Conservation (phyloP, 1,284 basidiomycete species). For the Microbotryum violaceum region DNA sequence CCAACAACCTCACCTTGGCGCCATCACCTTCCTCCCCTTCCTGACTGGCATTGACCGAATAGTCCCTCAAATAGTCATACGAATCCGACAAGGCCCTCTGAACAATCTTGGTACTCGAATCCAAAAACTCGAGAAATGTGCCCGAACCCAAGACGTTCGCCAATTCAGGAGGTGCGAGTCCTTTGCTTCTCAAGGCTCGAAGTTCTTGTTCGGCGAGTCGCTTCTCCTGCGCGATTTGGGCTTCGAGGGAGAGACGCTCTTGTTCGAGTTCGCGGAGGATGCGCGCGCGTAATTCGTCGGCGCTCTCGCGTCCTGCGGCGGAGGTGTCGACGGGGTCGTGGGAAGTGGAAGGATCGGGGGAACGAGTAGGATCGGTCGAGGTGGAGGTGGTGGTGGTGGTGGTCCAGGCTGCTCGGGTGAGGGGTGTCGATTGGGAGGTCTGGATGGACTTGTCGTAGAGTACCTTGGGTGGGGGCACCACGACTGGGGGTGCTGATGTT, state of each 20-base stretch:
- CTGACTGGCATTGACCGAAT: slow-evolving; percentile 58
- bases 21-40: slow-evolving; percentile 16
- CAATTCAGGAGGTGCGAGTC: slow-evolving; percentile 75
- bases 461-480: slow-evolving; percentile 8
- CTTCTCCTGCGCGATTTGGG: slow-evolving; percentile 66
- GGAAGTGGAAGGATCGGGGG: slow-evolving; percentile 6
- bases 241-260: slow-evolving; percentile 55
- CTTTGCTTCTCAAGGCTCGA: slow-evolving; percentile 73
- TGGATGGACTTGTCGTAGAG: slow-evolving; percentile 31
- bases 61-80: slow-evolving; percentile 95
- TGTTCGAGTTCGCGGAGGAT: slow-evolving; percentile 51
- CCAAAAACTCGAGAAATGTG: slow-evolving; percentile 87
- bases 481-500: no score
- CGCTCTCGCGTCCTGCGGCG: slow-evolving; percentile 31
- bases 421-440: slow-evolving; percentile 13
- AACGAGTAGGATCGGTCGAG: not conserved
- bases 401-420: not conserved
- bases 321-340: slow-evolving; percentile 48
- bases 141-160: slow-evolving; percentile 70
- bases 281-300: slow-evolving; percentile 63
- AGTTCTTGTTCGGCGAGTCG: slow-evolving; percentile 69
- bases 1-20: slow-evolving; percentile 17
- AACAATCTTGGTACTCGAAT: slow-evolving; percentile 88
- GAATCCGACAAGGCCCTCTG: slow-evolving; percentile 91
- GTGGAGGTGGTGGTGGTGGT: slow-evolving; percentile 1